Percentiles rank a stretch among this genome's conserved stretches.
These are phyloP conservation scores for Cyclospora cayetanensis DNA, from an alignment of 169 alveolate species.

Conservation along the genomic window DNA sequence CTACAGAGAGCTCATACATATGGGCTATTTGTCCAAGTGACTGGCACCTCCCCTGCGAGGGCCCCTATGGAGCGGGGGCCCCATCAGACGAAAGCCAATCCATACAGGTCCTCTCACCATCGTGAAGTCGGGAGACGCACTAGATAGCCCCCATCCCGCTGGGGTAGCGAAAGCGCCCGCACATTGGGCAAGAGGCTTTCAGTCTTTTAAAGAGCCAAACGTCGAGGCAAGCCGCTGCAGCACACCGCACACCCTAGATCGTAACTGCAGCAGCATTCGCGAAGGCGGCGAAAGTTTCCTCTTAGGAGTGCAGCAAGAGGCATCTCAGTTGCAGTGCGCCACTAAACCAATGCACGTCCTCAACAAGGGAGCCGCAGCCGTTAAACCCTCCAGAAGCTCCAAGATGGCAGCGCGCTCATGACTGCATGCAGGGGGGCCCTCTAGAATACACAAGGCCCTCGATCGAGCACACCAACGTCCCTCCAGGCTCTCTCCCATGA, in stretches of 20 bases:
- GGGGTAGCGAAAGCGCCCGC: slow-evolving; percentile 54
- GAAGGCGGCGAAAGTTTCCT: not conserved
- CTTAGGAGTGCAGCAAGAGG: not conserved
- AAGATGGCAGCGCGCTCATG: not conserved
- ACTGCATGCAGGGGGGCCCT: not conserved
- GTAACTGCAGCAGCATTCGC: not conserved
- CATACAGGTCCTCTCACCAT: too few species aligned
- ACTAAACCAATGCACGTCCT: too few species aligned
- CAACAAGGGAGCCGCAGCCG: not conserved
- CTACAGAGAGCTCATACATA: too few species aligned
- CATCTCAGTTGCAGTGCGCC: not conserved
- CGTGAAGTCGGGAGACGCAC: not conserved
- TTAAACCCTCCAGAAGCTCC: not conserved
- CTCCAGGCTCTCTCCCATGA: not conserved
- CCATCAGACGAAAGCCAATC: too few species aligned
- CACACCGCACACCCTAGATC: not conserved
- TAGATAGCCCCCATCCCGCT: slow-evolving; percentile 27
- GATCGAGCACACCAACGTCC: too few species aligned
- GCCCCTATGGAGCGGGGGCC: too few species aligned
- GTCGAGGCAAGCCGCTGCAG: slow-evolving; percentile 39
- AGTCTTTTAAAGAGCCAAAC: slow-evolving; percentile 55
- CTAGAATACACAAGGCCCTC: too few species aligned
- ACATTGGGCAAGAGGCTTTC: slow-evolving; percentile 64
- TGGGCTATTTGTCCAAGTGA: too few species aligned
- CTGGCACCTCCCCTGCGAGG: too few species aligned